These are phyloP conservation scores for Letharia columbiana DNA, from an alignment of 495 filamentous ascomycete species.

Conservation along the genomic window DNA sequence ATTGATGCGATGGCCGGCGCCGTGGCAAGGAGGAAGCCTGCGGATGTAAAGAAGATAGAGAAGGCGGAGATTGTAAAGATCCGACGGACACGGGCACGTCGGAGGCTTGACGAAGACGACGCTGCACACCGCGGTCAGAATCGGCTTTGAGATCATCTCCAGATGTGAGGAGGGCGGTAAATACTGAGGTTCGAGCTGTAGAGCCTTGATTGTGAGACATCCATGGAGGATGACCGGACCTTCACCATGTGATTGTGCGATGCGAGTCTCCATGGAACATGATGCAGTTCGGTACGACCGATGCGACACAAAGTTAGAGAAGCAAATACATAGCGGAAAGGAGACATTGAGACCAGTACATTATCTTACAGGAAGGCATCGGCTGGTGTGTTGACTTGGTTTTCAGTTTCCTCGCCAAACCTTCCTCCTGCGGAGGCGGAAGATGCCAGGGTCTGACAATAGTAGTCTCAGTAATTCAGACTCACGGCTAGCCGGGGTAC, in stretches of 20 bases:
- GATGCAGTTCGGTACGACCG: neutral
- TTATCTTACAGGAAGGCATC: neutral
- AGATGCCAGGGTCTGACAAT: no score
- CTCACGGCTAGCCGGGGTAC: no score
- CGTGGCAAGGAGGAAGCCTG: constrained; percentile 24
- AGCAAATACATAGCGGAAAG: neutral
- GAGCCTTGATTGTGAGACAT: constrained; percentile 11
- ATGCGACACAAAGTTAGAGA: neutral
- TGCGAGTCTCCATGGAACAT: neutral
- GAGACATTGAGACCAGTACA: neutral
- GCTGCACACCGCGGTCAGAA: constrained; percentile 12
- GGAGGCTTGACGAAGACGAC: constrained; percentile 12
- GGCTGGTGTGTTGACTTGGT: no score
- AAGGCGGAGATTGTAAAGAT: constrained; percentile 21
- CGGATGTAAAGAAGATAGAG: constrained; percentile 24
- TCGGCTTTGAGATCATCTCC: neutral
- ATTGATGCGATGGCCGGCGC: constrained; percentile 22
- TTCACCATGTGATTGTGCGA: neutral
- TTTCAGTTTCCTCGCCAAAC: no score
- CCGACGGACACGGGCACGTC: constrained; percentile 22
- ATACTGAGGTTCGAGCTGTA: constrained; percentile 11
- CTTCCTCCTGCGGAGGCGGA: no score
- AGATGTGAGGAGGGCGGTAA: neutral
- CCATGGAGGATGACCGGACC: neutral
- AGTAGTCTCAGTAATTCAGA: no score